phyloP scores from a whole-genome alignment of 2,329 filamentous ascomycete genomes.

The Trichoderma pleuroti region DNA sequence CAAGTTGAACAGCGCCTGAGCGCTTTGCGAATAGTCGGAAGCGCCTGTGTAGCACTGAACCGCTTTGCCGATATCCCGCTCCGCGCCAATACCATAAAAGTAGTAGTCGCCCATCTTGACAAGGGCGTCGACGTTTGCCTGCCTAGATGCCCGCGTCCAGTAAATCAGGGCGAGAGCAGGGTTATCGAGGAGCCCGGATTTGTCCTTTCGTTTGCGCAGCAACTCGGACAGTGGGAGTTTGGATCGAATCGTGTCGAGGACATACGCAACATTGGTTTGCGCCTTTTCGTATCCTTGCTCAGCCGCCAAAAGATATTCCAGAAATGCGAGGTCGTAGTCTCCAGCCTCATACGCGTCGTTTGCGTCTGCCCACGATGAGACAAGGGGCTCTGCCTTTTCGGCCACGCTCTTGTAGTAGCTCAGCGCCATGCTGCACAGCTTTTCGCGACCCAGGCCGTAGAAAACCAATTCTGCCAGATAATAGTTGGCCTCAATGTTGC shows the following conservation, averaged over 20 bases:
- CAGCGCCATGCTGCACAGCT: constrained; percentile 71
- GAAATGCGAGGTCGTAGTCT: constrained; percentile 73
- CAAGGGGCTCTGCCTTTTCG: constrained; percentile 67
- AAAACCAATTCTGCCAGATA: constrained; percentile 86
- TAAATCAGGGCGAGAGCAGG: constrained; percentile 73
- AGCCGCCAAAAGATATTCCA: constrained; percentile 80
- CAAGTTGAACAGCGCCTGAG: constrained; percentile 93
- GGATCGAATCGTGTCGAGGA: constrained; percentile 72
- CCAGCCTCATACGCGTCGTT: constrained; percentile 78
- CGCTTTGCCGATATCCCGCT: constrained; percentile 74
- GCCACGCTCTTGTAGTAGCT: constrained; percentile 80
- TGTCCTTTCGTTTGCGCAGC: constrained; percentile 41
- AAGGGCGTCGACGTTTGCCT: constrained; percentile 87
- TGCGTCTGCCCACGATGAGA: constrained; percentile 77
- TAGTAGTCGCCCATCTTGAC: constrained; percentile 99
- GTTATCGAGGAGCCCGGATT: constrained; percentile 46
- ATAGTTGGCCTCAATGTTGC: constrained; percentile 85
- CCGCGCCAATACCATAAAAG: constrained; percentile 72
- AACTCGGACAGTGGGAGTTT: constrained; percentile 37
- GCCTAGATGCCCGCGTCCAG: constrained; percentile 91
- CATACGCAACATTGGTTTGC: constrained; percentile 84
- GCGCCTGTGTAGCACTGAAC: constrained; percentile 90
- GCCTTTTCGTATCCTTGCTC: constrained; percentile 89
- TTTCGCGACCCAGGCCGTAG: constrained; percentile 74
- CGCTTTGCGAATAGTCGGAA: constrained; percentile 85